phyloP scores from a whole-genome alignment of 2,329 filamentous ascomycete genomes.

The Phoma sp. region DNA sequence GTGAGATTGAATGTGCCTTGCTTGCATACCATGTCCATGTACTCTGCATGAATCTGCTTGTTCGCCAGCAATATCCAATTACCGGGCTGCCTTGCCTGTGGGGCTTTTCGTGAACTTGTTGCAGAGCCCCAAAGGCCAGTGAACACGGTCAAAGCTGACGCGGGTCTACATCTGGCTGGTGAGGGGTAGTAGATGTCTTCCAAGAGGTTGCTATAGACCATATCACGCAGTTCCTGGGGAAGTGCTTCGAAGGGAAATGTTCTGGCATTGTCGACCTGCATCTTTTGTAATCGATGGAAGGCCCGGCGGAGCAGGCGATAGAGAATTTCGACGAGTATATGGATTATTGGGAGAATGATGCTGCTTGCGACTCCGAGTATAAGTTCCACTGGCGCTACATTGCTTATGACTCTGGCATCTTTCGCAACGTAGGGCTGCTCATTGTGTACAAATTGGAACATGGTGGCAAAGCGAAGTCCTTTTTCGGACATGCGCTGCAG shows the following conservation, averaged over 20 bases:
- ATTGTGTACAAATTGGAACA: conserved; percentile 1
- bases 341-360: neutral
- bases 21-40: conserved; percentile 43
- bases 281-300: conserved; percentile 24
- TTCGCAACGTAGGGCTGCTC: neutral
- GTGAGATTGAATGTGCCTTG: conserved; percentile 39
- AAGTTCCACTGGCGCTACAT: neutral
- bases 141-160: conserved; percentile 24
- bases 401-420: neutral
- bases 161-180: conserved; percentile 18
- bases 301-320: conserved; percentile 18
- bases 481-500: conserved; percentile 6
- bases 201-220: conserved; percentile 40
- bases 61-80: conserved; percentile 17
- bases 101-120: neutral
- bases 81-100: neutral
- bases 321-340: conserved; percentile 18
- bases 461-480: neutral
- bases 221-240: conserved; percentile 41
- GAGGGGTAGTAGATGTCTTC: conserved; percentile 41
- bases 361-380: neutral
- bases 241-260: conserved; percentile 40
- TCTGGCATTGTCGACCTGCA: conserved; percentile 23
- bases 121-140: conserved; percentile 1
- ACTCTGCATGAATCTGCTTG: conserved; percentile 42